Evolutionary conservation across 164 flowering plant genomes (phyloP).

Genomic region (Warburgia ugandensis): DNA sequence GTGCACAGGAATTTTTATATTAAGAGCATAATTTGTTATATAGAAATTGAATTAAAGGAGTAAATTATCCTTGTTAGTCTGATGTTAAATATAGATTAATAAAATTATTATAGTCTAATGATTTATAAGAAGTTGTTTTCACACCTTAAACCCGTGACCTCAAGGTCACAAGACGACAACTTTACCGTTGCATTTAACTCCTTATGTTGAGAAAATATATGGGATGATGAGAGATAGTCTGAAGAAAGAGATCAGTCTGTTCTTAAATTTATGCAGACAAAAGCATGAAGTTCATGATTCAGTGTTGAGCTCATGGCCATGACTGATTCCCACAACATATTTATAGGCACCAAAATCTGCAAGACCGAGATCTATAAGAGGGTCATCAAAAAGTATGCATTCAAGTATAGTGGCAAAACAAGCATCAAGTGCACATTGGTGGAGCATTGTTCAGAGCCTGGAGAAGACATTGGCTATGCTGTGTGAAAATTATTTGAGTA

Average conservation of each 20-base stretch:
- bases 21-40: too few relatives aligned
- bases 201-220: slow-evolving; percentile 79
- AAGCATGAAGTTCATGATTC: slow-evolving; percentile 1
- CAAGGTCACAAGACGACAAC: too few relatives aligned
- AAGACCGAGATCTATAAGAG: slow-evolving; percentile 53
- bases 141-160: too few relatives aligned
- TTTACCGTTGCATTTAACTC: slow-evolving; percentile 72
- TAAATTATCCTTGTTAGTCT: too few relatives aligned
- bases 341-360: slow-evolving; percentile 65
- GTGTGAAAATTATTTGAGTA: slow-evolving; percentile 52
- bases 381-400: slow-evolving; percentile 53
- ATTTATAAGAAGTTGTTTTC: too few relatives aligned
- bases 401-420: slow-evolving; percentile 55
- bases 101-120: too few relatives aligned
- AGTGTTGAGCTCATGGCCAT: not conserved
- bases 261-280: slow-evolving; percentile 50
- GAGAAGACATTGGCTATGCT: slow-evolving; percentile 36
- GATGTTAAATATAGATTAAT: too few relatives aligned
- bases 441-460: slow-evolving; percentile 53
- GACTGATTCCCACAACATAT: slow-evolving; percentile 10
- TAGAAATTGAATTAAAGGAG: too few relatives aligned
- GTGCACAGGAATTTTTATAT: too few relatives aligned
- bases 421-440: slow-evolving; percentile 66
- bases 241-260: slow-evolving; percentile 76
- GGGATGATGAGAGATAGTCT: slow-evolving; percentile 77